These are phyloP conservation scores for Naematelia aurantialba DNA, from an alignment of 768 basidiomycete genomes.

Conservation along the genomic window DNA sequence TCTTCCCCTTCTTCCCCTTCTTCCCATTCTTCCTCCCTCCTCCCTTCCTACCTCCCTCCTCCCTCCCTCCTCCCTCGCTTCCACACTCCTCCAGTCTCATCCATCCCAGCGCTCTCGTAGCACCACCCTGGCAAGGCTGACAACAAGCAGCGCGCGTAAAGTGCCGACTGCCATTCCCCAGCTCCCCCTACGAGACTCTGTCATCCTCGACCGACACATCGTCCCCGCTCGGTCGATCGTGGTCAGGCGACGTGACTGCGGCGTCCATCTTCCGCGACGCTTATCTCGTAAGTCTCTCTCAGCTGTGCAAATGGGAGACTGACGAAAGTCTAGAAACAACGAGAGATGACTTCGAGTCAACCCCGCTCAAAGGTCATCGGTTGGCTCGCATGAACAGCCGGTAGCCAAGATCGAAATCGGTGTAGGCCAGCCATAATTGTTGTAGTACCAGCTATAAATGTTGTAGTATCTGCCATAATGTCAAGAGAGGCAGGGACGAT, in stretches of 20 bases:
- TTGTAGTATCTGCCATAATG: neutral
- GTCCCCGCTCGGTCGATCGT: neutral
- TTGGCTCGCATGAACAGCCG: neutral
- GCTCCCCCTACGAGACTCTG: neutral
- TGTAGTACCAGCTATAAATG: neutral
- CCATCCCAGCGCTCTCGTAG: neutral
- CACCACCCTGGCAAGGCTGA: neutral
- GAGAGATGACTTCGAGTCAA: neutral
- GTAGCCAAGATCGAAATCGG: neutral
- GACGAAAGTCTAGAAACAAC: neutral
- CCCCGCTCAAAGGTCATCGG: neutral
- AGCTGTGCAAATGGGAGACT: neutral
- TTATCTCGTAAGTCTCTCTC: neutral
- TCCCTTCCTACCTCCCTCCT: neutral
- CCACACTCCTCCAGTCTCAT: neutral
- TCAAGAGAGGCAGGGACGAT: neutral
- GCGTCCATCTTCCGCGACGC: conserved; percentile 3
- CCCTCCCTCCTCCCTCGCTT: neutral
- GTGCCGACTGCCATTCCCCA: neutral
- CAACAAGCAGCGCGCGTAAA: neutral
- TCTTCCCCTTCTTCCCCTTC: neutral
- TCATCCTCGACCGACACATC: neutral
- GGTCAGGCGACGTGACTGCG: neutral
- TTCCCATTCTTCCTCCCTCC: neutral
- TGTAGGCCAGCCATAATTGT: neutral